Percentiles rank a stretch among this genome's conserved stretches.
Conservation (phyloP, 768 basidiomycete genomes). For the Mycena vitilis region DNA sequence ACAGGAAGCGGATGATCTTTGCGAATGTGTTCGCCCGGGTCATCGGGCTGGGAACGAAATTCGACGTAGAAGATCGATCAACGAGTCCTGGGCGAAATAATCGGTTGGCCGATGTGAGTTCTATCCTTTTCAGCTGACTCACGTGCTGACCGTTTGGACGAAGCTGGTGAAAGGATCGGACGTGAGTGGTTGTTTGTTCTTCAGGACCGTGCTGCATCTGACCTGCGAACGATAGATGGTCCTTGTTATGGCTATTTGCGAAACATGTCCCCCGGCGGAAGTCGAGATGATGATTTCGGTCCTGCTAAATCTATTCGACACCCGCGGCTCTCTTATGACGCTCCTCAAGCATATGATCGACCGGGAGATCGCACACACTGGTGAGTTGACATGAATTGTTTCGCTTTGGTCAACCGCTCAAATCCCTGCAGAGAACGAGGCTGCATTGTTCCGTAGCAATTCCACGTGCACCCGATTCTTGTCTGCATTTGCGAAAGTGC, state of each 20-base stretch:
- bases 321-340: constrained; percentile 73
- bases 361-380: constrained; percentile 81
- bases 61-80: constrained; percentile 69
- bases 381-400: constrained; percentile 51
- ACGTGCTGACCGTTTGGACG: constrained; percentile 9
- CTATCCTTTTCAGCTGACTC: neutral
- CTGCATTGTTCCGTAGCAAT: constrained; percentile 88
- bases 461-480: constrained; percentile 89
- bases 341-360: constrained; percentile 89
- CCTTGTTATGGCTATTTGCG: constrained; percentile 87
- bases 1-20: constrained; percentile 80
- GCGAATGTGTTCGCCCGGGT: constrained; percentile 87
- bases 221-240: constrained; percentile 62
- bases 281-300: constrained; percentile 89
- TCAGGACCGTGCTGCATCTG: neutral
- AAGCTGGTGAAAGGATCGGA: constrained; percentile 82
- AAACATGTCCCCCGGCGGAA: constrained; percentile 82
- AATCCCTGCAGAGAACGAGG: constrained; percentile 73
- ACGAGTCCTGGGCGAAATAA: constrained; percentile 59
- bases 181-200: constrained; percentile 52
- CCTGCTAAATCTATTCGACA: constrained; percentile 88
- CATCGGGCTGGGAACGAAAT: constrained; percentile 82
- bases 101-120: constrained; percentile 69
- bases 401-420: constrained; percentile 3
- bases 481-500: constrained; percentile 87